Base-by-base conservation (phyloP, 495 filamentous ascomycete genomes). In the Talaromyces adpressus region DNA sequence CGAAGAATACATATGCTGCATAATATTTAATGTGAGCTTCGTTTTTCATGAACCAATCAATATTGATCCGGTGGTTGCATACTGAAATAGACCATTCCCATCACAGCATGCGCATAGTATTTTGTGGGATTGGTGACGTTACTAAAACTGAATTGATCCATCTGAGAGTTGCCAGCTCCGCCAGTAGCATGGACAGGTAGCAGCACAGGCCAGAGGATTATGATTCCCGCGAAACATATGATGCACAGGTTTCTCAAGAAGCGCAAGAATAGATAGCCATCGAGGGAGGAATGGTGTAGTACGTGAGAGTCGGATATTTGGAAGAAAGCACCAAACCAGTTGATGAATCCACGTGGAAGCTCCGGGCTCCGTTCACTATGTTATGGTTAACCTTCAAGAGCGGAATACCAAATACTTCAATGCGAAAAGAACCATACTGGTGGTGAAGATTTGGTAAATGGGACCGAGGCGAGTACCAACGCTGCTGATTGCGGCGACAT, bases 251-350 rank as follows among this genome's bases (percentile, higher is more conserved):
- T 86, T 62, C 86, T 81, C 63, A 96, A 73, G 68, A 90, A 94
- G 25, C 92, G 87, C 41, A 95, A 79, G 73, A 89, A 95, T 39
- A 95, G 84, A 72, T 91, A 94, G 18, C 89, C 87, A 73, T 96
- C 92, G 2, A 91, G 73, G 0, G 88, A 90, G 47, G 84, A 82
- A 65, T 87, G 83, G 54, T 89, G 84, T 39, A 91, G 76, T 4
- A 88, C 77, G 66, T 80, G 76, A 36, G 73, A 81, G 63, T 91
- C 86, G 22, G 84, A 77, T 8, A 90, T 81, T 25, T 79, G 79
- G 56, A 84, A 71, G 69, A 89, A 86, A 3, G 83, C 81, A 22
- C 79, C 79, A 34, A 90, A 75, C 88, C 88, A 91, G 63, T 85
- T 78, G 62, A 87, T 74, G 66, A 77, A 80, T 6, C 81, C 80